A percentile compares a stretch with the other conserved stretches of the same genome.
Evolutionary conservation across 345 rosid genomes (phyloP).

Genomic region (Lepidium aucheri): DNA sequence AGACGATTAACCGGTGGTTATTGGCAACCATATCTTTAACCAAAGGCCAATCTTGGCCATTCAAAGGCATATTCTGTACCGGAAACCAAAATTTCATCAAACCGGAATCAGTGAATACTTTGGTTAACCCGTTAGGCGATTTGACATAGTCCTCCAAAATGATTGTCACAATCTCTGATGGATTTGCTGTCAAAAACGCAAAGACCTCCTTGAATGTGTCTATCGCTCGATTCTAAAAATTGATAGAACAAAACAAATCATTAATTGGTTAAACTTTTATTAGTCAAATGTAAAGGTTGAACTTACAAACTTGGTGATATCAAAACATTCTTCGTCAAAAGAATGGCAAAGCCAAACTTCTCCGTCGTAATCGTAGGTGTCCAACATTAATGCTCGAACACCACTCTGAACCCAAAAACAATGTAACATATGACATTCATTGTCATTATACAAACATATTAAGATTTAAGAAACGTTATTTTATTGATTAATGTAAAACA

Average conservation of each 20-base stretch:
- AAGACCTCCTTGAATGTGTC: slow-evolving; percentile 42
- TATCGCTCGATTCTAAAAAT: slow-evolving; percentile 37
- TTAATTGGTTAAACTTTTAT: no score
- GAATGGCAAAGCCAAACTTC: slow-evolving; percentile 69
- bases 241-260: background rate
- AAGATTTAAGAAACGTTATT: background rate
- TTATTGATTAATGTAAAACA: background rate
- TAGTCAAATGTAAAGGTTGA: background rate
- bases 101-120: slow-evolving; percentile 43
- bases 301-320: slow-evolving; percentile 49
- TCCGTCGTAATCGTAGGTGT: slow-evolving; percentile 47
- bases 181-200: slow-evolving; percentile 39
- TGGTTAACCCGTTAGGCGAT: slow-evolving; percentile 40
- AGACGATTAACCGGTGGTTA: slow-evolving; percentile 43
- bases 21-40: slow-evolving; percentile 41
- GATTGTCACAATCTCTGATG: slow-evolving; percentile 44
- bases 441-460: background rate
- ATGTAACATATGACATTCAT: background rate
- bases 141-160: slow-evolving; percentile 54
- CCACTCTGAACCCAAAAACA: slow-evolving; percentile 35
- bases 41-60: slow-evolving; percentile 48
- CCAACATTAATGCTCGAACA: slow-evolving; percentile 59
- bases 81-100: slow-evolving; percentile 56
- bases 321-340: slow-evolving; percentile 33
- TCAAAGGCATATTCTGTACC: slow-evolving; percentile 36